Base-by-base conservation (phyloP, 2,329 filamentous ascomycete genomes). In the Exophiala mesophila region DNA sequence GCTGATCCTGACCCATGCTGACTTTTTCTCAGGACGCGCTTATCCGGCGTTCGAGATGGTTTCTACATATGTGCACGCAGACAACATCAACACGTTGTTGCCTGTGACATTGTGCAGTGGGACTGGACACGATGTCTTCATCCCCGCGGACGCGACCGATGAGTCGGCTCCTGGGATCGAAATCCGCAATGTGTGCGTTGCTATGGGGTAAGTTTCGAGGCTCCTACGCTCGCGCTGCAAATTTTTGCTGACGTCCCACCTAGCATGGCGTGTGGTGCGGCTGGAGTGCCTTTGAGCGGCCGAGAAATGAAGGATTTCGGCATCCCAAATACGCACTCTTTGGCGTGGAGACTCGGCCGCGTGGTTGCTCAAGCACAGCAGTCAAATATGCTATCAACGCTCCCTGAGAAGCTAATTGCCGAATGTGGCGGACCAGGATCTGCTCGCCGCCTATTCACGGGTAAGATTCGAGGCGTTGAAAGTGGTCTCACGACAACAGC, bases 321-420 rank as follows among this genome's bases (percentile, higher is more conserved):
- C 13, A 65, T 71, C 2, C 57, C 65, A 9, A 66, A 68, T 46
- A 69, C 66, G 2, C 55, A 63, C 19, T 67, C 63, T 20, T 58
- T 70, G 1, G 64, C 68, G 1, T 72, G 69, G 69, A 57, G 63
- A 16, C 81, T 83, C 19, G 79, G 80, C 0, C 68, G 79, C 3
- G 76, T 74, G 8, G 77, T 82, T 20, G 72, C 71, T 9, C 62
- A 65, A 26, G 55, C 57, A 13, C 24, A 39, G 29, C 32, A 41
- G 24, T 41, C 36, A 23, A 19, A 16, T 12, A 28, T 67, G 4
- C 60, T 78, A 2, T 72, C 74, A 13, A 70, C 60, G 5, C 73
- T 82, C 2, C 74, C 76, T 1, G 74, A 80, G 59, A 66, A 66
- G 2, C 78, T 82, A 44, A 69, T 82, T 12, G 65, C 72, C 1